Evolutionary conservation across 345 rosid species (phyloP).

Genomic region (Eucalyptus fibrosa): DNA sequence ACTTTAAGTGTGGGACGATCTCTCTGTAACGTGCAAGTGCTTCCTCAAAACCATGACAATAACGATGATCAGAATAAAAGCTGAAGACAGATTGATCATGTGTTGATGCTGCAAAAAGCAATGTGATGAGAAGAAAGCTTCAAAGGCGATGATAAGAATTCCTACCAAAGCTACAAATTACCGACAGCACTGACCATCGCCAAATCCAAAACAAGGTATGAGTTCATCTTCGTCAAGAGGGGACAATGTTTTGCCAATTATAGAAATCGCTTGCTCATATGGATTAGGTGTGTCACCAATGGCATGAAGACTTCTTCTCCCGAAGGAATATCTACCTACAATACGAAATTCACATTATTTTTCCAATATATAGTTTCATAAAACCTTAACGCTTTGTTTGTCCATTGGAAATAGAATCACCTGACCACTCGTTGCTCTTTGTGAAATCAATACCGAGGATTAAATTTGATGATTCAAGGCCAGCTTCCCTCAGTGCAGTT

Average conservation of each 20-base stretch:
- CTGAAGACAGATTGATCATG: conserved; percentile 65
- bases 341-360: not conserved
- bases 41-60: conserved; percentile 72
- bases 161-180: not conserved
- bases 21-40: conserved; percentile 67
- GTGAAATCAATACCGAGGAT: conserved; percentile 71
- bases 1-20: conserved; percentile 57
- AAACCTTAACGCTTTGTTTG: not conserved
- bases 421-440: conserved; percentile 75
- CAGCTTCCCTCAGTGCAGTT: conserved; percentile 52
- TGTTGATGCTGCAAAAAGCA: conserved; percentile 51
- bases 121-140: not conserved
- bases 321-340: conserved; percentile 70
- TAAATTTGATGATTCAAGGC: conserved; percentile 70
- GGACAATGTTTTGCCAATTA: conserved; percentile 73
- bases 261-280: conserved; percentile 92
- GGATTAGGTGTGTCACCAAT: conserved; percentile 61
- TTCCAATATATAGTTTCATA: not conserved
- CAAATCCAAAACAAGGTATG: conserved; percentile 98
- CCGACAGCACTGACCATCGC: conserved; percentile 73
- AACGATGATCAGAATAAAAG: conserved; percentile 55
- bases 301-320: conserved; percentile 78
- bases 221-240: conserved; percentile 89
- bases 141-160: not conserved
- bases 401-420: conserved; percentile 2